phyloP scores from a whole-genome alignment of 805 yeast genomes.

The Ogataea paraovalis region DNA sequence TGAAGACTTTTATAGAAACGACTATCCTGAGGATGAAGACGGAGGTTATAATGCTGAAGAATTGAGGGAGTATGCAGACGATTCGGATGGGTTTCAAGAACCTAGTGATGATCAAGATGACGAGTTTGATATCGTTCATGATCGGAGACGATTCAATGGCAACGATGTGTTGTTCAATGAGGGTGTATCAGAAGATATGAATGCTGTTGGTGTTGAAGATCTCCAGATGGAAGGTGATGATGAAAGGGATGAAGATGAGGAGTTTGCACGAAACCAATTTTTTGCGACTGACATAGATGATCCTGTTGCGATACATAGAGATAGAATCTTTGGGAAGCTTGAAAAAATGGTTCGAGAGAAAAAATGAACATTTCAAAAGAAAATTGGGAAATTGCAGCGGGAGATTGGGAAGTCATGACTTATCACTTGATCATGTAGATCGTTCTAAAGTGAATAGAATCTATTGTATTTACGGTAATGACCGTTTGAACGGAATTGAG shows the following conservation, averaged over 20 bases:
- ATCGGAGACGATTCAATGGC: conserved; percentile 28
- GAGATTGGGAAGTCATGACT: too few relatives aligned
- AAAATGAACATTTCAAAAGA: not conserved
- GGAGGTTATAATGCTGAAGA: conserved; percentile 39
- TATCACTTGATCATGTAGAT: too few relatives aligned
- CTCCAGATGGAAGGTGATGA: conserved; percentile 3
- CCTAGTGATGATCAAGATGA: conserved; percentile 39
- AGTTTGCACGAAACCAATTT: conserved; percentile 45
- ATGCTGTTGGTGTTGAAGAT: conserved; percentile 7
- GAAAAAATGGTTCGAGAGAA: conserved; percentile 50
- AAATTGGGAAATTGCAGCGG: not conserved
- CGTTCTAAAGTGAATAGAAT: too few relatives aligned
- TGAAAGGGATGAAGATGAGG: conserved; percentile 14
- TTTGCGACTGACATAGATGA: conserved; percentile 55
- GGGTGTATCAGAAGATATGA: conserved; percentile 18
- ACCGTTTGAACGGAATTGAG: too few relatives aligned
- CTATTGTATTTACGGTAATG: too few relatives aligned
- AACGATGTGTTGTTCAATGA: conserved; percentile 18
- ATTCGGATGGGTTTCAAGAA: conserved; percentile 23
- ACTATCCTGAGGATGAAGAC: conserved; percentile 93
- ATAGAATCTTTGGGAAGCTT: conserved; percentile 53
- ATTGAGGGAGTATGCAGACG: conserved; percentile 4
- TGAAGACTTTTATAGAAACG: conserved; percentile 87
- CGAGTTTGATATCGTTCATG: conserved; percentile 32
- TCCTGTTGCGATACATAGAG: conserved; percentile 60